Evolutionary conservation across 345 rosid species (phyloP).

Genomic region (Sonneratia alba): DNA sequence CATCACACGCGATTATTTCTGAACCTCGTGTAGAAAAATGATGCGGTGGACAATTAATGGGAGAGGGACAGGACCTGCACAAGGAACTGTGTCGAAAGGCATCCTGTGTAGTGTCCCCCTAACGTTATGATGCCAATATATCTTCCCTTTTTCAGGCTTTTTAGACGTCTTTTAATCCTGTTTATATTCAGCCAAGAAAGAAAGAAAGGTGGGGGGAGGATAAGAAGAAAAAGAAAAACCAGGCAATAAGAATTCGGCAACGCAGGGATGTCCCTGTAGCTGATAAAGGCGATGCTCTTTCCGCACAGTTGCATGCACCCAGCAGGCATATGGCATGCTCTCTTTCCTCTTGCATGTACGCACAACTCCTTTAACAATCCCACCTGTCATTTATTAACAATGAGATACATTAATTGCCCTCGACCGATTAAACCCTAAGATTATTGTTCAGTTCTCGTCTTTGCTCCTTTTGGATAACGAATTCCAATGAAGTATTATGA

Average conservation of each 20-base stretch:
- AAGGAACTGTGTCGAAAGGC: background rate
- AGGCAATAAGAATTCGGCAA: slow-evolving; percentile 8
- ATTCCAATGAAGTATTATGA: no score
- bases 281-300: slow-evolving; percentile 7
- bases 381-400: no score
- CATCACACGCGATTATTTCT: background rate
- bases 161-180: background rate
- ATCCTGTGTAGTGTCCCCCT: background rate
- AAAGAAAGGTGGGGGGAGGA: no score
- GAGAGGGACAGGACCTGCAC: background rate
- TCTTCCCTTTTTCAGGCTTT: background rate
- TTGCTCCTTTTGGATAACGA: no score
- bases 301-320: slow-evolving; percentile 12
- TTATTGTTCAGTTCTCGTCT: no score
- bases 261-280: background rate
- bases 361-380: no score
- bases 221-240: background rate
- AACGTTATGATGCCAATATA: background rate
- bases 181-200: no score
- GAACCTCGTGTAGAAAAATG: background rate
- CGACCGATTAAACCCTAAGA: no score
- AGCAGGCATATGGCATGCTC: background rate
- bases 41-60: background rate
- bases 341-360: background rate
- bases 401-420: no score